Evolutionary conservation across 495 filamentous ascomycete species (phyloP), one percentile per base, ranked within the genome.

Genomic region (Aspergillus nidulans): DNA sequence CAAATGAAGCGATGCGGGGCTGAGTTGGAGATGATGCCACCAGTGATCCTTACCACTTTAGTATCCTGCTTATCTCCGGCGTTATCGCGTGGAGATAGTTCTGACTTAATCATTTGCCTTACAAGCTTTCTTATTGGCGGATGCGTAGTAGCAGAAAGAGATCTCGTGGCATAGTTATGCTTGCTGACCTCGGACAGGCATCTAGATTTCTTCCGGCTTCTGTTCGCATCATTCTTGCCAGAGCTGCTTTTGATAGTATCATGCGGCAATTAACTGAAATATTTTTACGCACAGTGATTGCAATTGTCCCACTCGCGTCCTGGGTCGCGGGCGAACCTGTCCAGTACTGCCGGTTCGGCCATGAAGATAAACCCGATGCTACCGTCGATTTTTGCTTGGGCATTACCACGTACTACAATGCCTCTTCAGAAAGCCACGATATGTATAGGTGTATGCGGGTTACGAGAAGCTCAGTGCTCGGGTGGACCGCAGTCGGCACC

Each of bases 371-470:
- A 6, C 24, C 18, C 8, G 40, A 52, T 51, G 47, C 18, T 20
- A 36, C 41, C 1, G 47, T 52, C 5, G 54, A 57, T 40, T 57
- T 57, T 46, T 57, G 54, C 26, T 42, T 57, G 54, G 54, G 54
- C 18, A 32, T 57, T 21, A 39, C 54, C 7, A 51, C 34, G 28
- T 48, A 50, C 54, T 25, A 51, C 15, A 57, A 57, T 46, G 39
- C 18, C 2, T 51, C 54, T 25, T 57, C 54, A 2, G 20, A 42
- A 0, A 16, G 34, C 15, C 24, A 57, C 16, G 54, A 57, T 23
- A 45, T 57, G 47, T 57, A 57, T 23, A n/a, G 39, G 16, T 44
- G 46, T 48, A 52, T 57, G 21, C 41, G 42, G 10, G 47, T 57
- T 15, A 57, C 54, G 5, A 48, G 38, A 46, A 43, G 41, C 19